Evolutionary conservation across 371 early-diverging fungal genomes (phyloP).

Genomic region (Mortierella sp.): DNA sequence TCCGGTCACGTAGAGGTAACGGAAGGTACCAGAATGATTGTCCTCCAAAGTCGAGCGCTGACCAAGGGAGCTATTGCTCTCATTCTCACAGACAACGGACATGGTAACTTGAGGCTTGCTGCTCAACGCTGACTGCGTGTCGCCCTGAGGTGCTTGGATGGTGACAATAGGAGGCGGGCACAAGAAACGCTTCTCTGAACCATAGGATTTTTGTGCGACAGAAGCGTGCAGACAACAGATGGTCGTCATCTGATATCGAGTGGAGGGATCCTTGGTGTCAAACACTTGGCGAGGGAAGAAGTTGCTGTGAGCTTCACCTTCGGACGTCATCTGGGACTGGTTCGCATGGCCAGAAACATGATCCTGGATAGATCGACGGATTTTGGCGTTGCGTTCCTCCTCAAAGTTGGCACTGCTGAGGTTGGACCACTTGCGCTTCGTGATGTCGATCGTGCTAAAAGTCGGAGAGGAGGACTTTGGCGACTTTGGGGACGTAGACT

Average conservation of each 20-base stretch:
- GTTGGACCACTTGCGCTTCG: constrained; percentile 54
- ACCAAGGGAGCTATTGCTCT: constrained; percentile 56
- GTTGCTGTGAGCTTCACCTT: constrained; percentile 1
- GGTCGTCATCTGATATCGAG: constrained; percentile 58
- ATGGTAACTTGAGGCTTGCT: constrained; percentile 69
- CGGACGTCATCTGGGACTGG: constrained; percentile 16
- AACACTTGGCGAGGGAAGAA: constrained; percentile 35
- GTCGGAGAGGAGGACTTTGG: constrained; percentile 19
- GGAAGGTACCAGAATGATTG: constrained; percentile 66
- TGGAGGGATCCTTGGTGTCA: constrained; percentile 45
- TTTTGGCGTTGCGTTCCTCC: constrained; percentile 51
- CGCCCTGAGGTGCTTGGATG: constrained; percentile 44
- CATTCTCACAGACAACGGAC: constrained; percentile 70
- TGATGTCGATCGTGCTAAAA: constrained; percentile 27
- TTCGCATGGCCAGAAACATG: constrained; percentile 43
- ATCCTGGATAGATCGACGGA: constrained; percentile 51
- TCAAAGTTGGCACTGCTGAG: constrained; percentile 52
- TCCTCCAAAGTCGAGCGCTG: constrained; percentile 66
- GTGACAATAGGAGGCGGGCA: constrained; percentile 84
- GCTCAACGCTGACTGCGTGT: constrained; percentile 38
- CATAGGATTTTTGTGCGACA: constrained; percentile 89
- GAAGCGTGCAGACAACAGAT: constrained; percentile 73
- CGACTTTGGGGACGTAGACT: constrained; percentile 21
- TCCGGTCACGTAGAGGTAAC: constrained; percentile 79
- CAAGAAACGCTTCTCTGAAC: constrained; percentile 86